Evolutionary conservation across 371 early-diverging fungal genomes (phyloP).

Genomic region (Coemansia sp.): DNA sequence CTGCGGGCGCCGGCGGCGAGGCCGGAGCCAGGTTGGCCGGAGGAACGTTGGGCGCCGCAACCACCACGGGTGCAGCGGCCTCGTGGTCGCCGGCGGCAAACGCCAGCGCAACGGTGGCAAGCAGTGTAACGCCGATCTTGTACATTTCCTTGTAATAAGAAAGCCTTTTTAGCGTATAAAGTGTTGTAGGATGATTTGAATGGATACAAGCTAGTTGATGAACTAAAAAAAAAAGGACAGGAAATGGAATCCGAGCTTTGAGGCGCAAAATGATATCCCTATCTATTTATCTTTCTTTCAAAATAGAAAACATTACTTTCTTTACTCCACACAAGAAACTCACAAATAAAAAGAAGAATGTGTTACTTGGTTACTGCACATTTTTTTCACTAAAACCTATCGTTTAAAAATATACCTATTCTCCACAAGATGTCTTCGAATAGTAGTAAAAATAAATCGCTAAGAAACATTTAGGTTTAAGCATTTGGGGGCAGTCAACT

Average conservation of each 20-base stretch:
- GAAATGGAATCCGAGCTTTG: too few relatives aligned
- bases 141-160: constrained; percentile 14
- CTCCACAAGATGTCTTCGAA: not conserved
- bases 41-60: constrained; percentile 4
- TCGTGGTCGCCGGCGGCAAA: constrained; percentile 29
- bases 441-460: not conserved
- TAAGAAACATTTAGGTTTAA: not conserved
- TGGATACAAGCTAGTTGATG: too few relatives aligned
- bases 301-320: too few relatives aligned
- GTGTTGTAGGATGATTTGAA: not conserved
- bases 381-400: not conserved
- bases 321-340: too few relatives aligned
- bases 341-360: too few relatives aligned
- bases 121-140: constrained; percentile 26
- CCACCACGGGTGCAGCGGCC: constrained; percentile 19
- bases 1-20: not conserved
- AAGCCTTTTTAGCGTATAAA: too few relatives aligned
- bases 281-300: too few relatives aligned
- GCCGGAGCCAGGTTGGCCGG: constrained; percentile 7
- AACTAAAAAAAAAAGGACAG: too few relatives aligned
- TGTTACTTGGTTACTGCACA: too few relatives aligned
- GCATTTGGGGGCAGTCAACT: constrained; percentile 36
- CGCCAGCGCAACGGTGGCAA: constrained; percentile 23
- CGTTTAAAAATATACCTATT: not conserved
- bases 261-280: too few relatives aligned